A percentile compares a stretch with the other conserved stretches of the same genome.
Conservation (phyloP, 148 eudicot species). For the Vaccinium vitisidaea region DNA sequence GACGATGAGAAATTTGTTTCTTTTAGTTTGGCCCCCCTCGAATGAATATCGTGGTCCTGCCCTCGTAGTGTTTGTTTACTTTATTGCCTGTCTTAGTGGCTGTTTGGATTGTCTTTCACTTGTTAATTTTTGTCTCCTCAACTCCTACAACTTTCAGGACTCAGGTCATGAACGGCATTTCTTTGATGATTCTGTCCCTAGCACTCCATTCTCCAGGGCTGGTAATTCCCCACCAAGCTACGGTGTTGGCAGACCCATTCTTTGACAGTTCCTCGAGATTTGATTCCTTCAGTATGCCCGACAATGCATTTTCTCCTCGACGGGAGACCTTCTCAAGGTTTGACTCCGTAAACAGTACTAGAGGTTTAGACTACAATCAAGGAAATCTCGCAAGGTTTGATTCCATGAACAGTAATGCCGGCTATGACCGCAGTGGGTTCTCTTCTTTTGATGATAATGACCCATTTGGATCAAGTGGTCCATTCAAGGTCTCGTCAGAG, state of each 20-base stretch:
- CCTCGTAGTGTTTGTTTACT: not conserved
- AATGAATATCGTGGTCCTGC: not conserved
- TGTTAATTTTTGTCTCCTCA: not conserved
- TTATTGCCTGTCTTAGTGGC: not conserved
- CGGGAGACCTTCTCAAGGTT: conserved; percentile 60
- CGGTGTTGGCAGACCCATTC: conserved; percentile 56
- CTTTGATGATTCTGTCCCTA: conserved; percentile 87
- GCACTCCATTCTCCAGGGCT: conserved; percentile 69
- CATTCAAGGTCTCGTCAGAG: conserved; percentile 71
- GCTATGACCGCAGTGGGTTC: conserved; percentile 53
- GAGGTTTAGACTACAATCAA: conserved; percentile 50
- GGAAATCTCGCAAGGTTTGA: conserved; percentile 55
- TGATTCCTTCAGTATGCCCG: conserved; percentile 42
- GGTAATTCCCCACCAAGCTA: conserved; percentile 69
- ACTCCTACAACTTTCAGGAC: conserved; percentile 41
- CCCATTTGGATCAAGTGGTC: conserved; percentile 90
- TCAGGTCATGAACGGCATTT: conserved; percentile 57
- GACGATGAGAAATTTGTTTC: not conserved
- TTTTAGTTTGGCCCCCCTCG: not conserved
- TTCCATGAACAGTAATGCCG: conserved; percentile 53
- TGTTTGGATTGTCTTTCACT: not conserved
- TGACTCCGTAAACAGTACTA: conserved; percentile 60
- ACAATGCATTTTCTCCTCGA: conserved; percentile 28
- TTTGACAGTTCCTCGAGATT: conserved; percentile 62
- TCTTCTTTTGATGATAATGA: conserved; percentile 83